Percentiles rank a stretch among this genome's conserved stretches.
Evolutionary conservation across 352 stramenopile species (phyloP).

Genomic region (Plasmopara halstedii): DNA sequence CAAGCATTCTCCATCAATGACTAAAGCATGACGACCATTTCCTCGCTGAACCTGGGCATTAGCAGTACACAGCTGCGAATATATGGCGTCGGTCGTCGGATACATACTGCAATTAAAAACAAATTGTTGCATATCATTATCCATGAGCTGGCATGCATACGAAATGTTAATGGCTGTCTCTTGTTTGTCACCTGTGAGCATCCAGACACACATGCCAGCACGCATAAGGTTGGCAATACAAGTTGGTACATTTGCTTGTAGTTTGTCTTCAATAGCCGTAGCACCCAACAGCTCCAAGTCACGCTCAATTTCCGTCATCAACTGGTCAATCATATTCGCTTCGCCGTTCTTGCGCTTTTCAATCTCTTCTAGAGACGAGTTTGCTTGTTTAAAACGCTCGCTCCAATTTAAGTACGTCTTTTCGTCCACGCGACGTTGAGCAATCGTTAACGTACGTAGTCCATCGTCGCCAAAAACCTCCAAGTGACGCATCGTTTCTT

Average conservation of each 20-base stretch:
- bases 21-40: conserved; percentile 40
- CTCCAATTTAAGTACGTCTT: conserved; percentile 64
- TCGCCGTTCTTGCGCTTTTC: conserved; percentile 69
- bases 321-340: conserved; percentile 57
- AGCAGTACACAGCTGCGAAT: conserved; percentile 24
- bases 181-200: conserved; percentile 92
- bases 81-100: conserved; percentile 40
- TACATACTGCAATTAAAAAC: conserved; percentile 59
- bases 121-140: conserved; percentile 80
- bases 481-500: conserved; percentile 58
- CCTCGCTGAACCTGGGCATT: conserved; percentile 21
- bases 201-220: conserved; percentile 89
- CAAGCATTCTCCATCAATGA: conserved; percentile 66
- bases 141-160: conserved; percentile 83
- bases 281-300: conserved; percentile 79
- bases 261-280: conserved; percentile 92
- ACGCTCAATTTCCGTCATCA: conserved; percentile 75
- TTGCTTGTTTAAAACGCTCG: conserved; percentile 51
- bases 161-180: conserved; percentile 94
- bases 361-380: conserved; percentile 65
- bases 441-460: conserved; percentile 80
- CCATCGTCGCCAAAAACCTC: conserved; percentile 77
- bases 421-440: conserved; percentile 37
- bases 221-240: conserved; percentile 80
- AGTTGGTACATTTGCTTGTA: conserved; percentile 85